Evolutionary conservation across 2,329 filamentous ascomycete genomes (phyloP), one percentile per base, ranked within the genome.

Genomic region (Fusarium marasasianum): DNA sequence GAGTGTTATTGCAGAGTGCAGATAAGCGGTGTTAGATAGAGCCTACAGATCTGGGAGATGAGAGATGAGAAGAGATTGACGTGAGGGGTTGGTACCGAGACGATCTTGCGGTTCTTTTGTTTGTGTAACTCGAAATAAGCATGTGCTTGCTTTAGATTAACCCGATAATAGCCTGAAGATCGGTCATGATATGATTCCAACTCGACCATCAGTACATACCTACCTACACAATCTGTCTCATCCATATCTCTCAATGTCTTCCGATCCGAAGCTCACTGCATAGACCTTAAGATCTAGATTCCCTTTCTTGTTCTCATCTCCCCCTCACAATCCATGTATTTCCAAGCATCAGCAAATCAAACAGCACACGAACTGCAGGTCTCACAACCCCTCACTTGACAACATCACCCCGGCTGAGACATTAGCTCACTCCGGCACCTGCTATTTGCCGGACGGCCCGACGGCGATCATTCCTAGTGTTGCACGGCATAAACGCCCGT

Each of bases 321-420:
- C 26, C 24, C 22, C 20, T 45, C 24, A 45, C 9, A 47, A 29
- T 8, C 9, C 20, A 26, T 14, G 5, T 37, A 29, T 31, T 22
- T 31, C 44, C 31, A 37, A 15, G 18, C 8, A 2, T 2, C 41
- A 51, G 55, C 57, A 69, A 69, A 69, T 64, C 57, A 57, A 33
- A 50, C 18, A 12, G 6, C 18, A 18, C 45, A 54, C 18, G 18
- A 43, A n/a, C 31, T 48, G 54, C 31, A 55, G 45, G 65, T 73
- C 69, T 73, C 33, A 54, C 45, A 66, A 66, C 71, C 71, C 69
- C 71, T 73, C 69, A 66, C 15, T 70, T 61, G 20, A 44, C 6
- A 17, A 45, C 12, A 51, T 60, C 61, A 55, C 24, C 33, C 6
- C 12, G 9, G 26, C n/a, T 35, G 13, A 65, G 51, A 59, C 50